Evolutionary conservation across 805 yeast species (phyloP), one percentile per base, ranked within the genome.

Genomic region (Lachancea lanzarotensis): DNA sequence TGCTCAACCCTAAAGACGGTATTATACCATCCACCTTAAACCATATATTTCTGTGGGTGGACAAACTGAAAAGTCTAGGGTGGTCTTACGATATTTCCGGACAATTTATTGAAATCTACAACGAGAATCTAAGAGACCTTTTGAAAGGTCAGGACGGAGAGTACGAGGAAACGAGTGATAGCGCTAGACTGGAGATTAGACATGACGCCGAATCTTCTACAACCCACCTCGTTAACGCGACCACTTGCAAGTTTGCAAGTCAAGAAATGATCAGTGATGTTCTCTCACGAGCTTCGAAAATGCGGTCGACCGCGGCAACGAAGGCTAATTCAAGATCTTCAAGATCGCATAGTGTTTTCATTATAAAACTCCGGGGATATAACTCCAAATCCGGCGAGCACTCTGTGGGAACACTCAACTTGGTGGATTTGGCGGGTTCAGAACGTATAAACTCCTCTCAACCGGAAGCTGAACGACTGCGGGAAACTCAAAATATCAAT

Each of bases 361-460:
- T 78, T 10, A 68, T 93, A 2, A 66, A 72, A 15, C 66, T 91
- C 12, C 45, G 59, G 2, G 95, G 96, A 0, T 42, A 39, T 2
- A 79, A 85, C 55, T 16, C 50, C 1, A 54, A 56, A 9, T 77
- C 83, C 0, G 76, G 77, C 0, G 76, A 76, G 25, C 47, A 50
- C 1, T 62, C 74, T 1, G 55, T 66, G 13, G 93, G 96, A 10
- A 72, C 76, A 1, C 68, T 91, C 46, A 90, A 91, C 57, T 67
- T 91, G 44, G 80, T 93, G 40, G 98, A 91, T 65, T 70, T 91
- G 45, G 98, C 98, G 0, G 98, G 98, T 2, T 87, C 96, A 0
- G 98, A 91, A 67, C 71, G 98, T 46, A 69, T 90, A 13, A 63
- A 81, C 9, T 73, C 76, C 15, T 84, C 96, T 0, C 84, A 81